phyloP scores from a whole-genome alignment of 768 basidiomycete genomes.

The Tricholoma sp. region DNA sequence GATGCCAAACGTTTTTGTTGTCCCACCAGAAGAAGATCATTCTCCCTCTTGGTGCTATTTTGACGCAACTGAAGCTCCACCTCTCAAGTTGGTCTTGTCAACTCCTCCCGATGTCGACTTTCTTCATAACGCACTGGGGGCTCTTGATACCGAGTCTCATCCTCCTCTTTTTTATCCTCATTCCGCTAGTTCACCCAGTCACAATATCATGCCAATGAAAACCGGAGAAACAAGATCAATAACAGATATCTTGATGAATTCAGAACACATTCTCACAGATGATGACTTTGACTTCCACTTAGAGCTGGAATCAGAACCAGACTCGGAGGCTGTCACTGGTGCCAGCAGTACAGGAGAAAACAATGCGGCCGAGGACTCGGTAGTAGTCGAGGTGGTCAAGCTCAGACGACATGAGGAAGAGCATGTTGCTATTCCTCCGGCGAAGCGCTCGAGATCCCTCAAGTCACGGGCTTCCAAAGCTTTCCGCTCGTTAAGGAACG shows the following conservation, averaged over 20 bases:
- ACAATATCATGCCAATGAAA: constrained; percentile 21
- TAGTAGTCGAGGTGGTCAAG: constrained; percentile 58
- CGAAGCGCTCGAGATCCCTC: constrained; percentile 37
- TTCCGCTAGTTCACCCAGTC: constrained; percentile 5
- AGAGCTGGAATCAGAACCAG: constrained; percentile 18
- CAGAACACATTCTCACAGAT: constrained; percentile 20
- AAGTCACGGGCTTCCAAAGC: constrained; percentile 43
- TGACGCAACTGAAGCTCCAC: constrained; percentile 35
- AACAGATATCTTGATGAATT: constrained; percentile 25
- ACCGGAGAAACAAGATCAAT: constrained; percentile 22
- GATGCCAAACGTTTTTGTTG: constrained; percentile 50
- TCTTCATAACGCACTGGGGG: constrained; percentile 25
- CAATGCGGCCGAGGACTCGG: constrained; percentile 40
- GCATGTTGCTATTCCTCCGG: constrained; percentile 13
- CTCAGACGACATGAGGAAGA: constrained; percentile 34
- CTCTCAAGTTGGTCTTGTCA: constrained; percentile 12
- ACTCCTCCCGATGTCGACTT: constrained; percentile 26
- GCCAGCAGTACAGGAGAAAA: constrained; percentile 14
- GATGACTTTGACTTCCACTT: constrained; percentile 21
- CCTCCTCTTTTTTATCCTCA: constrained; percentile 17
- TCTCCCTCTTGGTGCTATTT: constrained; percentile 53
- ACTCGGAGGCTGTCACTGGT: constrained; percentile 14
- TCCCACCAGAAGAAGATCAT: constrained; percentile 56
- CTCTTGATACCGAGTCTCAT: constrained; percentile 13
- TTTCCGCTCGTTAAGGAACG: constrained; percentile 40